phyloP scores from a whole-genome alignment of 1,284 basidiomycete genomes.

The Fistulinella cinereoalba region DNA sequence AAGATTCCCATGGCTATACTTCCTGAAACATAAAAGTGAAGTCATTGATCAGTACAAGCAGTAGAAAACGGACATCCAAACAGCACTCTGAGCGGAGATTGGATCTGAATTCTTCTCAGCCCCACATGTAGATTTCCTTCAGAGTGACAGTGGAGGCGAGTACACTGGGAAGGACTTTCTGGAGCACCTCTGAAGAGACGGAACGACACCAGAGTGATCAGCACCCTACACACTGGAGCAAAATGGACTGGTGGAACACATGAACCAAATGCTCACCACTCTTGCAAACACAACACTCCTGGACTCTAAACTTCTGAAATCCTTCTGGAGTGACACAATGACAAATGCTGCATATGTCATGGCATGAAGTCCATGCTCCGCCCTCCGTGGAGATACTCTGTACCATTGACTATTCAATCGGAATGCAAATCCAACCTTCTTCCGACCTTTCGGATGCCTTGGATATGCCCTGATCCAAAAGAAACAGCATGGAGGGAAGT shows the following conservation, averaged over 20 bases:
- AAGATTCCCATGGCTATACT: constrained; percentile 16
- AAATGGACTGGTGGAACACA: constrained; percentile 7
- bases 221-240: constrained; percentile 3
- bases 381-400: not conserved
- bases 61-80: constrained; percentile 17
- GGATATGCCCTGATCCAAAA: not conserved
- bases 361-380: not conserved
- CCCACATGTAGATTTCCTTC: not conserved
- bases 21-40: constrained; percentile 6
- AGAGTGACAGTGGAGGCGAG: not conserved
- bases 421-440: not conserved
- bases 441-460: not conserved
- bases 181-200: constrained; percentile 20
- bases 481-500: constrained; percentile 5
- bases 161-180: constrained; percentile 14
- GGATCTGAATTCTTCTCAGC: constrained; percentile 1
- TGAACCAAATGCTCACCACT: constrained; percentile 31
- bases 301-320: too few species aligned
- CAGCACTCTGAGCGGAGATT: constrained; percentile 16
- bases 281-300: constrained; percentile 19
- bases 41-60: constrained; percentile 13
- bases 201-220: not conserved
- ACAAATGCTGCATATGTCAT: constrained; percentile 17
- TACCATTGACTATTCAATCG: not conserved
- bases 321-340: constrained; percentile 29